Evolutionary conservation across 2,329 filamentous ascomycete genomes (phyloP).

Genomic region (Diplodia seriata): DNA sequence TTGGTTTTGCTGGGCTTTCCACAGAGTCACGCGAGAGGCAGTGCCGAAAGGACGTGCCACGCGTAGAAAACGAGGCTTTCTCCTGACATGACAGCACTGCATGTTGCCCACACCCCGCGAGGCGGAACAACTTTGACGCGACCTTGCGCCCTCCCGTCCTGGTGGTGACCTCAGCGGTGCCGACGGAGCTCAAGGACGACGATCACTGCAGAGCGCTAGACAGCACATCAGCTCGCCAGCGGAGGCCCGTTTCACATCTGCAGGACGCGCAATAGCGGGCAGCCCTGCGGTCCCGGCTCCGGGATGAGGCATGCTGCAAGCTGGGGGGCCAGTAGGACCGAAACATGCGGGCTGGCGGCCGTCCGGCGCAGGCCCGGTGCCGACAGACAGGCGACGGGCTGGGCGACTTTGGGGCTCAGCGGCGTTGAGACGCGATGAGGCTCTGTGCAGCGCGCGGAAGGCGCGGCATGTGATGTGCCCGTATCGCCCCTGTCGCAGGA

Average conservation of each 20-base stretch:
- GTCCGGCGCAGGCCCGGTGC: background rate
- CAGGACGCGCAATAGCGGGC: conserved; percentile 10
- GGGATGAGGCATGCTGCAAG: conserved; percentile 10
- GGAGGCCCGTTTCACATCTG: conserved; percentile 23
- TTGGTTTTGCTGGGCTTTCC: conserved; percentile 7
- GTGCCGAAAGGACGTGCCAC: background rate
- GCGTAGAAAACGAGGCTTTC: conserved; percentile 26
- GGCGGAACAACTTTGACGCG: too few species aligned
- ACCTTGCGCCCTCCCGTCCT: background rate
- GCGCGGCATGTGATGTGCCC: conserved; percentile 22
- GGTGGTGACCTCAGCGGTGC: background rate
- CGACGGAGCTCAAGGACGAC: background rate
- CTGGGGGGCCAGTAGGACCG: conserved; percentile 3
- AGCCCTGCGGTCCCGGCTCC: conserved; percentile 11
- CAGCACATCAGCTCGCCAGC: conserved; percentile 22
- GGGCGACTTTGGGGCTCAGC: background rate
- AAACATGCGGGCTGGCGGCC: background rate
- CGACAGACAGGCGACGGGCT: background rate
- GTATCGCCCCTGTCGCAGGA: conserved; percentile 21
- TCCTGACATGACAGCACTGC: background rate
- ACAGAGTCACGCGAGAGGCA: background rate
- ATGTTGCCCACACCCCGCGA: too few species aligned
- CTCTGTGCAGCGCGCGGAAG: conserved; percentile 24
- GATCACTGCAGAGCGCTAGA: conserved; percentile 23
- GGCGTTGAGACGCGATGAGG: conserved; percentile 13